Percentiles rank a stretch among this genome's conserved stretches.
phyloP scores from a whole-genome alignment of 2,329 filamentous ascomycete species.

The Monilinia fructigena region DNA sequence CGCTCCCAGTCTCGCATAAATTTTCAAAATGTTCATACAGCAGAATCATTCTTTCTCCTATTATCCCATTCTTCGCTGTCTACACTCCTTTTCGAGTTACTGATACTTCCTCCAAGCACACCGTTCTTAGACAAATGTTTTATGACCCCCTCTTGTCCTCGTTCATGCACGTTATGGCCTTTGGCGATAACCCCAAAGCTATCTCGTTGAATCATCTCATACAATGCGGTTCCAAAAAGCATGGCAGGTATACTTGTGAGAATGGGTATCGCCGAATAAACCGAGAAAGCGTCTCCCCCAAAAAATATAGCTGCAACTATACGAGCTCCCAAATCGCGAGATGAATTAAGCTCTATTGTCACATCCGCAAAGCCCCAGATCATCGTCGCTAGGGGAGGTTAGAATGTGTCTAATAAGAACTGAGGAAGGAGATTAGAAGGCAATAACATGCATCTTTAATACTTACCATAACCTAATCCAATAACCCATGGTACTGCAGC shows the following conservation, averaged over 20 bases:
- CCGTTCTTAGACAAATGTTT: constrained; percentile 45
- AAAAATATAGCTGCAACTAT: constrained; percentile 59
- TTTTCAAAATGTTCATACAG: constrained; percentile 8
- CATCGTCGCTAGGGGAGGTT: constrained; percentile 39
- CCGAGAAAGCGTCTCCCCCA: constrained; percentile 50
- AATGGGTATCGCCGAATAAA: constrained; percentile 54
- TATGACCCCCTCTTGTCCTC: constrained; percentile 51
- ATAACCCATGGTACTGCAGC: constrained; percentile 52
- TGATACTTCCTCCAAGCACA: constrained; percentile 28
- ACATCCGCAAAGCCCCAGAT: constrained; percentile 55
- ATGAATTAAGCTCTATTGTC: constrained; percentile 56
- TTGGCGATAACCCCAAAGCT: constrained; percentile 51
- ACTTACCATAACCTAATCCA: constrained; percentile 47
- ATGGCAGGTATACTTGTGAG: constrained; percentile 58
- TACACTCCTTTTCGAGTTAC: neutral
- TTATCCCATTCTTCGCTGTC: constrained; percentile 15
- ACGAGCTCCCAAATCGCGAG: constrained; percentile 57
- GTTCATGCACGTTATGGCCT: constrained; percentile 49
- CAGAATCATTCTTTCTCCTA: constrained; percentile 15
- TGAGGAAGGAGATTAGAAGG: neutral
- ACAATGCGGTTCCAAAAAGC: constrained; percentile 53
- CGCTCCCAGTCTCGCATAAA: neutral
- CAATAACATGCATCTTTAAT: neutral
- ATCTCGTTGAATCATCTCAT: constrained; percentile 55
- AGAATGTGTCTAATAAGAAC: constrained; percentile 38